Evolutionary conservation across 345 rosid genomes (phyloP).

Genomic region (Bruguiera gymnorhiza): DNA sequence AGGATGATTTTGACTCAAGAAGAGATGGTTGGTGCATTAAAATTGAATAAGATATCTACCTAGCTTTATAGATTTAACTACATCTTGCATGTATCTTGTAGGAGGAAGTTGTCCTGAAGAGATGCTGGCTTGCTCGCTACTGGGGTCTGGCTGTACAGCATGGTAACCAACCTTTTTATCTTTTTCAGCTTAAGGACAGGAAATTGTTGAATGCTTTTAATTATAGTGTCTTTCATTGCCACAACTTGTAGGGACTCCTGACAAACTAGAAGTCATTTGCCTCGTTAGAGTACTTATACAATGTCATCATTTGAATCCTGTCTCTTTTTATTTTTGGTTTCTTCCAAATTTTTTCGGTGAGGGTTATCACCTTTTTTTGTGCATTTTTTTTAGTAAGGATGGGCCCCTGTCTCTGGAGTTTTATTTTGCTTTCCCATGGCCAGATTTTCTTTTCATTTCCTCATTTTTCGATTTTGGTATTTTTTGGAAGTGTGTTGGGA

Average conservation of each 20-base stretch:
- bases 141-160: constrained; percentile 88
- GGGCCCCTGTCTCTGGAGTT: neutral
- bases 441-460: neutral
- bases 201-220: constrained; percentile 8
- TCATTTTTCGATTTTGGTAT: neutral
- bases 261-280: neutral
- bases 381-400: neutral
- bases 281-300: too few species aligned
- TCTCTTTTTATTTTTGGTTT: too few species aligned
- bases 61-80: constrained; percentile 2
- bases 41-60: constrained; percentile 15
- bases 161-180: constrained; percentile 43
- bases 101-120: constrained; percentile 99
- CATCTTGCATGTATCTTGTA: constrained; percentile 14
- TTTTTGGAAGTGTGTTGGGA: too few species aligned
- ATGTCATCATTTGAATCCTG: too few species aligned
- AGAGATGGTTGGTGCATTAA: constrained; percentile 67
- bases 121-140: constrained; percentile 99
- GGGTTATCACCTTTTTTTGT: too few species aligned
- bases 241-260: neutral
- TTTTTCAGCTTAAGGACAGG: neutral
- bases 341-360: too few species aligned
- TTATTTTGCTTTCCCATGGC: neutral
- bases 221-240: neutral
- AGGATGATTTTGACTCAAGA: constrained; percentile 89